phyloP scores from a whole-genome alignment of 179 eudicot genomes.

The Actinidia chinensis region DNA sequence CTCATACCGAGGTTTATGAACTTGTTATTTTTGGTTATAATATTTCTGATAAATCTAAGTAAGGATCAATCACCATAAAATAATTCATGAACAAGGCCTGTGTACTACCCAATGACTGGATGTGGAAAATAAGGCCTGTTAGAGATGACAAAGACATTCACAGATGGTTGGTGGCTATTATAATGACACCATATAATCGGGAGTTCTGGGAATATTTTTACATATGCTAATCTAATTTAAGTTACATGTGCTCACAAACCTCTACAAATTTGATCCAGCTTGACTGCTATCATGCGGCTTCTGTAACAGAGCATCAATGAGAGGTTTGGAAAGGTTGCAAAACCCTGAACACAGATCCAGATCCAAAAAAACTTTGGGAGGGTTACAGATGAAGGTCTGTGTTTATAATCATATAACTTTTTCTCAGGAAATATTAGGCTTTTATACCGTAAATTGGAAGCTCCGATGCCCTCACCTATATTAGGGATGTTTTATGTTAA shows the following conservation, averaged over 20 bases:
- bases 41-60: no score
- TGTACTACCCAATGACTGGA: neutral
- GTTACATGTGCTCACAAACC: neutral
- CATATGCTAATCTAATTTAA: neutral
- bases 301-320: constrained; percentile 66
- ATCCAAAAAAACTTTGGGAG: constrained; percentile 81
- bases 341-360: constrained; percentile 88
- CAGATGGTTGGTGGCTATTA: neutral
- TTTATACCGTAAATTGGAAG: neutral
- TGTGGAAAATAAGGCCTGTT: neutral
- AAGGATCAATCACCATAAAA: no score
- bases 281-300: constrained; percentile 52
- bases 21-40: no score
- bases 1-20: no score
- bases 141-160: neutral
- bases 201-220: constrained; percentile 1
- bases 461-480: no score
- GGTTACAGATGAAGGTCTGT: constrained; percentile 81
- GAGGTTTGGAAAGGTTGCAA: constrained; percentile 87
- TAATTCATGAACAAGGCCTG: neutral
- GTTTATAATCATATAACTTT: constrained; percentile 7
- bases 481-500: no score
- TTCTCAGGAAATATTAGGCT: neutral
- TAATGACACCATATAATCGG: neutral
- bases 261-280: constrained; percentile 6